Percentiles rank a stretch among this genome's conserved stretches.
Evolutionary conservation across 768 basidiomycete genomes (phyloP).

Genomic region (Amanita phalloides): DNA sequence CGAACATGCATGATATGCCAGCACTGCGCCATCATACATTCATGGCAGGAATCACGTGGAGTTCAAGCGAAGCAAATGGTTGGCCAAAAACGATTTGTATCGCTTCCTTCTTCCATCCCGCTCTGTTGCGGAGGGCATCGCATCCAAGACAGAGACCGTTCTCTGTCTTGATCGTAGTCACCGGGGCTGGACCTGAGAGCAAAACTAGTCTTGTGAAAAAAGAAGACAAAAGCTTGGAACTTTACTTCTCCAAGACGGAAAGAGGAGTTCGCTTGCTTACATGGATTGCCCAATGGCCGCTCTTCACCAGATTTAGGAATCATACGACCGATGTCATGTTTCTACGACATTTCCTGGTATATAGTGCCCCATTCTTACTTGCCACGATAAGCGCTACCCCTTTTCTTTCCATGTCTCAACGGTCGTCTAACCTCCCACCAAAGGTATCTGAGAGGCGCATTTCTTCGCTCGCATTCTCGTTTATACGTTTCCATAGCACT

Average conservation of each 20-base stretch:
- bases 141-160: neutral
- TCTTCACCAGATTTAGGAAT: conserved; percentile 6
- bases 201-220: conserved; percentile 1
- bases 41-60: neutral
- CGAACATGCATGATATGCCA: neutral
- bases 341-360: conserved; percentile 7
- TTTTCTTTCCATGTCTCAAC: conserved; percentile 14
- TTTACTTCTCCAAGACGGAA: neutral
- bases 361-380: conserved; percentile 2
- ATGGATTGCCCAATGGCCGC: conserved; percentile 2
- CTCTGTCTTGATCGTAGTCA: neutral
- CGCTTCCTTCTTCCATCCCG: conserved; percentile 6
- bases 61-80: neutral
- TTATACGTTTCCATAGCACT: conserved; percentile 19
- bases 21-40: neutral
- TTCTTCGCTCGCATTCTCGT: conserved; percentile 1
- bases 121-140: conserved; percentile 2
- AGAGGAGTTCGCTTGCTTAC: conserved; percentile 1
- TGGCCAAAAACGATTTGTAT: neutral
- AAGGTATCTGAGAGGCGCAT: conserved; percentile 11
- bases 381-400: conserved; percentile 10
- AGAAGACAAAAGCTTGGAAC: conserved; percentile 4
- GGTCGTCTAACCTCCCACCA: conserved; percentile 19
- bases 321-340: conserved; percentile 5
- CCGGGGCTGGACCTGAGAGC: conserved; percentile 4